These are phyloP conservation scores for Litsea cubeba DNA, from an alignment of 164 flowering plant genomes.

Conservation along the genomic window DNA sequence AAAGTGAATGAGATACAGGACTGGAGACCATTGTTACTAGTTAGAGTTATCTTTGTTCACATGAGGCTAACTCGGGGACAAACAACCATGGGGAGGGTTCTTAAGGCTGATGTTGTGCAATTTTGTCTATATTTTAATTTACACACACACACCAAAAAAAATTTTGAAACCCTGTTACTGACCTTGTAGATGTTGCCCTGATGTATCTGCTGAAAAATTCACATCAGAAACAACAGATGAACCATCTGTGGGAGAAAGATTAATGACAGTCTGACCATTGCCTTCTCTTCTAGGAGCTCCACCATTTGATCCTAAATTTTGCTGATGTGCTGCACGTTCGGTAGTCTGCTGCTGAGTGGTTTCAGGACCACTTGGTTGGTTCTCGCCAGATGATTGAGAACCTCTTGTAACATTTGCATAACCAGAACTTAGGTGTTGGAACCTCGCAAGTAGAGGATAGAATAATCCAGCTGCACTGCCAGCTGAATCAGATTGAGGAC, in stretches of 20 bases:
- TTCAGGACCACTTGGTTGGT: slow-evolving; percentile 16
- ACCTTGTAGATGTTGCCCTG: slow-evolving; percentile 16
- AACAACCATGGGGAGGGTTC: too few relatives aligned
- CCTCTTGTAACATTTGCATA: slow-evolving; percentile 28
- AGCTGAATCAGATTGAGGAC: slow-evolving; percentile 38
- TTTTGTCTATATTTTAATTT: too few relatives aligned
- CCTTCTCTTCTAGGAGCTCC: slow-evolving; percentile 30
- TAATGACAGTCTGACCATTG: background rate
- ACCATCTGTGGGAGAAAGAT: background rate
- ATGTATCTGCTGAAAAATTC: slow-evolving; percentile 3
- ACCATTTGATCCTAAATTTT: slow-evolving; percentile 14
- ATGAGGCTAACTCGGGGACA: too few relatives aligned
- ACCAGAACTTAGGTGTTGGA: slow-evolving; percentile 45
- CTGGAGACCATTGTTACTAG: too few relatives aligned
- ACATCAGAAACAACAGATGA: slow-evolving; percentile 5
- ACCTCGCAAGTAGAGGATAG: slow-evolving; percentile 67
- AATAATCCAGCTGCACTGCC: slow-evolving; percentile 42
- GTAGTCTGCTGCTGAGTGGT: slow-evolving; percentile 20
- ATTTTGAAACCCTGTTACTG: background rate
- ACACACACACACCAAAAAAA: too few relatives aligned
- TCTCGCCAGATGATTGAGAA: slow-evolving; percentile 34
- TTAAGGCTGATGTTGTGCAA: too few relatives aligned
- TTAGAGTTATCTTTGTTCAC: too few relatives aligned
- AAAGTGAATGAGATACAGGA: too few relatives aligned
- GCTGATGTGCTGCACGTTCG: slow-evolving; percentile 30